A percentile compares a stretch with the other conserved stretches of the same genome.
These are phyloP conservation scores for Logfia minima DNA, from an alignment of 129 eudicot genomes.

Conservation along the genomic window DNA sequence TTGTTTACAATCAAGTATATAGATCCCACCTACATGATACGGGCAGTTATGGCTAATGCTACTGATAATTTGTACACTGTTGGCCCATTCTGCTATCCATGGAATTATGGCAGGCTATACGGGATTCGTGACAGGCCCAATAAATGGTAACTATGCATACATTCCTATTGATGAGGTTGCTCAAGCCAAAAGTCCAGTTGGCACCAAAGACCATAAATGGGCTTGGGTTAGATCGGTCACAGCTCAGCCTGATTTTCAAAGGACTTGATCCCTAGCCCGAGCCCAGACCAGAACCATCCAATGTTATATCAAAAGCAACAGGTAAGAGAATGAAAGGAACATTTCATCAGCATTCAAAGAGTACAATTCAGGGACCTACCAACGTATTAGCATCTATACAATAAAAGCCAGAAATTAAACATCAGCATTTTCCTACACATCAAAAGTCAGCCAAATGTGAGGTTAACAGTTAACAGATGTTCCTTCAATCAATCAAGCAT, in stretches of 20 bases:
- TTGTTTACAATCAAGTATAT: slow-evolving; percentile 64
- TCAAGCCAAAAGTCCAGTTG: slow-evolving; percentile 50
- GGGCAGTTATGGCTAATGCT: slow-evolving; percentile 79
- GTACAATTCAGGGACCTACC: slow-evolving; percentile 17
- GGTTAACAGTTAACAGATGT: slow-evolving; percentile 19
- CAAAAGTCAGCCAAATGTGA: slow-evolving; percentile 11
- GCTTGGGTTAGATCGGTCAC: slow-evolving; percentile 80
- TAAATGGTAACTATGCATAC: slow-evolving; percentile 73
- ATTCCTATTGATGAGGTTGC: slow-evolving; percentile 79
- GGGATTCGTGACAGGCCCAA: slow-evolving; percentile 72
- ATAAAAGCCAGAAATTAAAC: slow-evolving; percentile 15
- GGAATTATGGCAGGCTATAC: slow-evolving; percentile 88
- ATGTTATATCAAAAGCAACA: slow-evolving; percentile 14
- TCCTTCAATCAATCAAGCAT: slow-evolving; percentile 32
- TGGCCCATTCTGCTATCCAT: slow-evolving; percentile 80
- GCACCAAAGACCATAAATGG: slow-evolving; percentile 70
- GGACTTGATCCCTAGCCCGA: slow-evolving; percentile 4
- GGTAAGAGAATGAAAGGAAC: background rate
- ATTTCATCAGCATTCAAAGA: slow-evolving; percentile 4
- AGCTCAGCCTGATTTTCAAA: slow-evolving; percentile 68
- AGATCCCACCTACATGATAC: slow-evolving; percentile 82
- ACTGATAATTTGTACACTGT: slow-evolving; percentile 65
- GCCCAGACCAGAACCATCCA: background rate
- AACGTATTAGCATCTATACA: slow-evolving; percentile 24
- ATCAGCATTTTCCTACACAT: slow-evolving; percentile 9